A percentile compares a stretch with the other conserved stretches of the same genome.
Conservation (phyloP, 352 stramenopile genomes). For the Phytophthora pisi region DNA sequence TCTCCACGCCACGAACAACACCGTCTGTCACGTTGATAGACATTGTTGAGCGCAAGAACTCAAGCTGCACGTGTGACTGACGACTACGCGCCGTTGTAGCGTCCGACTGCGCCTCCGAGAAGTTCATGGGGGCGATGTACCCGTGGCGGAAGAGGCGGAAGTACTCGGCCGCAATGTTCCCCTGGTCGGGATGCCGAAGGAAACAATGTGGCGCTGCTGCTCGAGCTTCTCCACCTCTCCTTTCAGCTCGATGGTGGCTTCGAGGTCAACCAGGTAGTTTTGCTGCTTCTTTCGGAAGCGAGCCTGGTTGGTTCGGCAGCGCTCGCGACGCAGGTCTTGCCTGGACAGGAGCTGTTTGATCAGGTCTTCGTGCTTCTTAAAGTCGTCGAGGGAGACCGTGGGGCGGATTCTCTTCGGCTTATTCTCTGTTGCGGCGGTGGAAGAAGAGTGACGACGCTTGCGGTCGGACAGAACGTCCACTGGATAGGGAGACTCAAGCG, state of each 20-base stretch:
- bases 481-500: no score
- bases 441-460: no score
- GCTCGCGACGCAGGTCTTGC: conserved; percentile 29
- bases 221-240: conserved; percentile 32
- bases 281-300: conserved; percentile 31
- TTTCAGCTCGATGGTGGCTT: conserved; percentile 26
- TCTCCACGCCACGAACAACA: no score
- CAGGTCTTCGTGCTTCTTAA: conserved; percentile 2
- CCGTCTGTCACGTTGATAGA: no score
- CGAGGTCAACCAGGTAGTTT: conserved; percentile 15
- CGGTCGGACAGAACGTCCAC: no score
- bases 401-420: background rate
- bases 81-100: no score
- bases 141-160: no score
- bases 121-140: no score
- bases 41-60: no score
- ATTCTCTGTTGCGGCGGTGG: no score
- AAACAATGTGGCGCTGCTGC: conserved; percentile 13
- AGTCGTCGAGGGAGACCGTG: background rate
- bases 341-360: conserved; percentile 5
- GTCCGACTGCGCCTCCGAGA: no score
- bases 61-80: no score
- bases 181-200: conserved; percentile 4
- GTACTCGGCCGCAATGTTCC: conserved; percentile 7
- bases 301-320: conserved; percentile 45